phyloP scores from a whole-genome alignment of 257 asterid species.

The Solanum pennellii region DNA sequence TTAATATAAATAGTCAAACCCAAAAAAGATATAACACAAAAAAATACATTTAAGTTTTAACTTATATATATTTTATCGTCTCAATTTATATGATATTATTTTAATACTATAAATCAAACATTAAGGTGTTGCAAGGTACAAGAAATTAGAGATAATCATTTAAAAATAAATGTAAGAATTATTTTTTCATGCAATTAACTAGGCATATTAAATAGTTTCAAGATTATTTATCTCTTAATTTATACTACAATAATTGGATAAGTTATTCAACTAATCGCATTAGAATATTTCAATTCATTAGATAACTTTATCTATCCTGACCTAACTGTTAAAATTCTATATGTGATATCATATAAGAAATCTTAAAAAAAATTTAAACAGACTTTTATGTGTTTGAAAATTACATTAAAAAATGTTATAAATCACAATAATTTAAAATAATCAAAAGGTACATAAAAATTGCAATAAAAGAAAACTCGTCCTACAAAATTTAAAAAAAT shows the following conservation, averaged over 20 bases:
- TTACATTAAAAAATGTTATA: not conserved
- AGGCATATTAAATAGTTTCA: too few relatives aligned
- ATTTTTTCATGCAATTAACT: fast-evolving
- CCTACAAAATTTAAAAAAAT: not conserved
- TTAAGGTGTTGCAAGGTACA: too few relatives aligned
- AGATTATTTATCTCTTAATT: too few relatives aligned
- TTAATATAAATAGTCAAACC: not conserved
- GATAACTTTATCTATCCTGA: too few relatives aligned
- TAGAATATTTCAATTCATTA: too few relatives aligned
- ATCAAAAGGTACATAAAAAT: not conserved
- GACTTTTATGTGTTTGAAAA: not conserved
- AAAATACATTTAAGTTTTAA: not conserved
- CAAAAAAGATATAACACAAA: not conserved
- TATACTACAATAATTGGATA: too few relatives aligned
- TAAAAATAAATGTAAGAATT: too few relatives aligned
- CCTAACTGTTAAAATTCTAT: too few relatives aligned
- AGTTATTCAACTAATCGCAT: too few relatives aligned
- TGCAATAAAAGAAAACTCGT: not conserved
- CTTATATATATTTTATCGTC: not conserved
- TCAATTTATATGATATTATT: not conserved
- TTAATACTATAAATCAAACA: too few relatives aligned
- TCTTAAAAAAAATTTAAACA: too few relatives aligned
- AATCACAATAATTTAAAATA: not conserved
- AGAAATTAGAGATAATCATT: too few relatives aligned
- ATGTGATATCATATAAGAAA: not conserved